A percentile compares a stretch with the other conserved stretches of the same genome.
phyloP scores from a whole-genome alignment of 768 basidiomycete genomes.

The Tulasnella sp. region DNA sequence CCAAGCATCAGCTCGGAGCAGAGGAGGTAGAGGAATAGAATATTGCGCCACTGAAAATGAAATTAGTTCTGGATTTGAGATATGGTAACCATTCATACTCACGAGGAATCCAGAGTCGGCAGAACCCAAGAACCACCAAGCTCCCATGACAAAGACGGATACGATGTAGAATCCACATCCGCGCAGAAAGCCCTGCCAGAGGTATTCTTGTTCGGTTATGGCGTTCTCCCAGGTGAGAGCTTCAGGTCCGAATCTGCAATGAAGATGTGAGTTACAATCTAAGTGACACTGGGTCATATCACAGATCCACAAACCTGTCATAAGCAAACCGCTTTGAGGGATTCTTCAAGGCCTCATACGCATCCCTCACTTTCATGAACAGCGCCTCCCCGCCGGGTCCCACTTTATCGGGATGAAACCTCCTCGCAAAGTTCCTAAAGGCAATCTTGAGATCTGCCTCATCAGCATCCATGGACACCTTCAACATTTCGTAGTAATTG shows the following conservation, averaged over 20 bases:
- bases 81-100: slow-evolving; percentile 25
- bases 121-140: slow-evolving; percentile 50
- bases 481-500: slow-evolving; percentile 73
- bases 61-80: neutral
- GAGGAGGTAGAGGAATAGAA: slow-evolving; percentile 50
- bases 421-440: slow-evolving; percentile 61
- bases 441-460: slow-evolving; percentile 54
- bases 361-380: slow-evolving; percentile 60
- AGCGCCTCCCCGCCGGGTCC: slow-evolving; percentile 40
- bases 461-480: slow-evolving; percentile 47
- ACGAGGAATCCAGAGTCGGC: slow-evolving; percentile 53
- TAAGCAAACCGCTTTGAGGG: slow-evolving; percentile 73
- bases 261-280: slow-evolving; percentile 6
- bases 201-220: slow-evolving; percentile 54
- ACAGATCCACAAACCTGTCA: slow-evolving; percentile 47
- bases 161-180: slow-evolving; percentile 56
- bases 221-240: slow-evolving; percentile 56
- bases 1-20: slow-evolving; percentile 53
- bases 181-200: slow-evolving; percentile 49
- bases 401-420: slow-evolving; percentile 64
- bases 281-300: neutral
- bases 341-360: slow-evolving; percentile 65
- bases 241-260: slow-evolving; percentile 59
- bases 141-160: slow-evolving; percentile 41
- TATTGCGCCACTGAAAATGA: slow-evolving; percentile 61